Conservation (phyloP, 2,329 filamentous ascomycete genomes). For the Xylariaceae sp. region DNA sequence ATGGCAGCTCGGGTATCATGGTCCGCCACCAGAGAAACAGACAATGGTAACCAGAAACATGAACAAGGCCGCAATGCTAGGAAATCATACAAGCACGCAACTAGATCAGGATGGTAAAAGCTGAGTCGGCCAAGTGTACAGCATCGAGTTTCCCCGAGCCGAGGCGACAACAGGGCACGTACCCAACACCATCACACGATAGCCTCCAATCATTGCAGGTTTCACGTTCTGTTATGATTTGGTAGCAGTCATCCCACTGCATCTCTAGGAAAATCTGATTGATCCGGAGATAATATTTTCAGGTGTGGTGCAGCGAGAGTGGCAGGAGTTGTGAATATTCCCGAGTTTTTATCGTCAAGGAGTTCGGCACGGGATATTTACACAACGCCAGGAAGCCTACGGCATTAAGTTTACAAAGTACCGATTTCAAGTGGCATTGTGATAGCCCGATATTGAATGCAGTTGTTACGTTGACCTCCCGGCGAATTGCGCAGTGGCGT, state of each 20-base stretch:
- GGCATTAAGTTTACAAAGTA: background rate
- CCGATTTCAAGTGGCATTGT: background rate
- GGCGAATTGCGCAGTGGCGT: background rate
- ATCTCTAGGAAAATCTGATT: background rate
- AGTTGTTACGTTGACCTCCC: background rate
- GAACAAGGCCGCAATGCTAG: background rate
- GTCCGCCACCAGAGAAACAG: background rate
- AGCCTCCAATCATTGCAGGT: background rate
- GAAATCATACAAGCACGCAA: background rate
- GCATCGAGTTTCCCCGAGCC: conserved; percentile 15
- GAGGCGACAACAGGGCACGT: background rate
- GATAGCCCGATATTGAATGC: background rate
- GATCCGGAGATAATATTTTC: background rate
- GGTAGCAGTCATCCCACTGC: background rate
- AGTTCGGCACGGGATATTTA: conserved; percentile 9
- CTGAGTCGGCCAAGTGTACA: background rate
- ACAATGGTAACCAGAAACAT: background rate
- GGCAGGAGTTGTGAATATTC: background rate
- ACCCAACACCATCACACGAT: background rate
- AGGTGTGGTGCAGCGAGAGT: background rate
- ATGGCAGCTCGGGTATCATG: background rate
- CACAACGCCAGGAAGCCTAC: background rate
- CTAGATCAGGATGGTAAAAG: background rate
- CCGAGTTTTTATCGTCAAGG: background rate
- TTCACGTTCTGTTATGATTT: background rate